phyloP scores from a whole-genome alignment of 179 eudicot species.

The Gypsophila paniculata region DNA sequence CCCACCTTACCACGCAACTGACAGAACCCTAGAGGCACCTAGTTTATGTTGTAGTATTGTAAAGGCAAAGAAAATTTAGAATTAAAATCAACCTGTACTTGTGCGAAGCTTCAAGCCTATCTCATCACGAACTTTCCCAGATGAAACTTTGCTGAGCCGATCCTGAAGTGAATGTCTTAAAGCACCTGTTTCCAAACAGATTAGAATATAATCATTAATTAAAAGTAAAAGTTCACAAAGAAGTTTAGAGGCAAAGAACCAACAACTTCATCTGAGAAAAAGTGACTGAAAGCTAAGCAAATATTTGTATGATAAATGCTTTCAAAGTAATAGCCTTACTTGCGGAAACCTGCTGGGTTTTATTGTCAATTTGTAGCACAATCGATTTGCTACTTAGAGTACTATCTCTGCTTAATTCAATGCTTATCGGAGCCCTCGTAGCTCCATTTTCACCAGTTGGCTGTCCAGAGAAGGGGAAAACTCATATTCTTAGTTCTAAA shows the following conservation, averaged over 20 bases:
- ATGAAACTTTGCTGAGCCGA: conserved; percentile 73
- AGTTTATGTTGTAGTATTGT: not conserved
- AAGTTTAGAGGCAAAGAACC: not conserved
- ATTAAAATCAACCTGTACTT: conserved; percentile 62
- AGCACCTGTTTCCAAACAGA: conserved; percentile 60
- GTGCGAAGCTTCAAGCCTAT: conserved; percentile 90
- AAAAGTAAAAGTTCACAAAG: not conserved
- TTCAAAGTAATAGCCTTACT: conserved; percentile 53
- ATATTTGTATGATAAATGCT: not conserved
- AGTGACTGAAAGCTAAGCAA: not conserved
- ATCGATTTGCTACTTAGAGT: conserved; percentile 84
- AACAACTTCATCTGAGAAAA: not conserved
- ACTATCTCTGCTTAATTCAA: conserved; percentile 76
- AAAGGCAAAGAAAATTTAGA: conserved; percentile 8
- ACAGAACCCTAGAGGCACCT: not conserved
- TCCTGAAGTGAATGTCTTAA: conserved; percentile 98
- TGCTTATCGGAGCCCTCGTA: conserved; percentile 95
- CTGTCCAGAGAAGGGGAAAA: conserved; percentile 36
- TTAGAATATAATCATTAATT: not conserved
- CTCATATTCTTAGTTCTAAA: conserved; percentile 2
- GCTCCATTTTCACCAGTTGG: conserved; percentile 99
- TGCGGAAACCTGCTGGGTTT: conserved; percentile 93
- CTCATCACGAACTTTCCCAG: conserved; percentile 84
- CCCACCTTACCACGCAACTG: not conserved
- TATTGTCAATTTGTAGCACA: conserved; percentile 87